A percentile compares a stretch with the other conserved stretches of the same genome.
Evolutionary conservation across 2,329 filamentous ascomycete species (phyloP).

Genomic region (Fusarium sp.): DNA sequence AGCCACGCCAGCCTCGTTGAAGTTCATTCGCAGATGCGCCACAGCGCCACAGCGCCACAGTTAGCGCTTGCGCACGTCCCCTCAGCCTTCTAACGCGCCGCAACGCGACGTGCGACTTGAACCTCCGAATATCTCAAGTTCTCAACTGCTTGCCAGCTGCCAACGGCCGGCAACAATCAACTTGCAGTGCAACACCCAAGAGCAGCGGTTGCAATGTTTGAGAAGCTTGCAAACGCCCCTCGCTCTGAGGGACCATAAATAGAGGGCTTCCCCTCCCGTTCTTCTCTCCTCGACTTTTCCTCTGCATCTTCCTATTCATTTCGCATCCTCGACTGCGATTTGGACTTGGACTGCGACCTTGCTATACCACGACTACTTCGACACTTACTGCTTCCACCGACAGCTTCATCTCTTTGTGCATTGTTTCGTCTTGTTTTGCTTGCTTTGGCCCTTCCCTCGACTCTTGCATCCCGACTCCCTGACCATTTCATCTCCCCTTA

Average conservation of each 20-base stretch:
- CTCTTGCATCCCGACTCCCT: not conserved
- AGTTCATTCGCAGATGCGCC: constrained; percentile 15
- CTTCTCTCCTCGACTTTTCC: not conserved
- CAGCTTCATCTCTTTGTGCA: constrained; percentile 1
- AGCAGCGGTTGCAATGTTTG: no score
- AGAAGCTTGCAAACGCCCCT: constrained; percentile 2
- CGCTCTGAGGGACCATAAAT: constrained; percentile 12
- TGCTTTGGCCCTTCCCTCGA: not conserved
- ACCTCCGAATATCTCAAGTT: constrained; percentile 1
- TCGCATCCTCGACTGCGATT: constrained; percentile 13
- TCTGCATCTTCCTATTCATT: not conserved
- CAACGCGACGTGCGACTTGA: constrained; percentile 19
- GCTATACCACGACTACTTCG: constrained; percentile 22
- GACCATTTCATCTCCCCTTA: not conserved
- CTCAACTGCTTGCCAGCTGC: not conserved
- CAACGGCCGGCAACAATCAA: constrained; percentile 1
- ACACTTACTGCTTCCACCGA: constrained; percentile 9
- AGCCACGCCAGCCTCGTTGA: constrained; percentile 43
- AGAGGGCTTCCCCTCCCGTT: constrained; percentile 6
- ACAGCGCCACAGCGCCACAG: constrained; percentile 41
- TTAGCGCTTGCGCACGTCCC: constrained; percentile 16
- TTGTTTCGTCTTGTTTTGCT: not conserved
- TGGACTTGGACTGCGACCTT: constrained; percentile 9
- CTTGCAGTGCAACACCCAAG: not conserved
- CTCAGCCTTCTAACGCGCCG: constrained; percentile 34